These are phyloP conservation scores for Cicer yamashitae DNA, from an alignment of 306 rosid genomes.

Conservation along the genomic window DNA sequence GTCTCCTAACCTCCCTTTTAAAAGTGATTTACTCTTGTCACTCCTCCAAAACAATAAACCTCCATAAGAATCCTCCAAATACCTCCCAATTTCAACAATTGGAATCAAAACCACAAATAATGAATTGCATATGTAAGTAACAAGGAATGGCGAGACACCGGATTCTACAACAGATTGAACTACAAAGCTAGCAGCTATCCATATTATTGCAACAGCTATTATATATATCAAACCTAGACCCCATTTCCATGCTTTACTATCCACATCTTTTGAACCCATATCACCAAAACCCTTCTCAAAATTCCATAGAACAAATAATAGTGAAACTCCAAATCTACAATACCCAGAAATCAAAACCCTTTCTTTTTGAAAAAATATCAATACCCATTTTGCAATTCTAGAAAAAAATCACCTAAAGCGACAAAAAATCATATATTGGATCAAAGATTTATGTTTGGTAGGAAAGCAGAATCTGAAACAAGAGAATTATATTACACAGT, in stretches of 20 bases:
- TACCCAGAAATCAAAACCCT: conserved; percentile 32
- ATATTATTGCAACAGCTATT: conserved; percentile 81
- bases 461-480: background rate
- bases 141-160: conserved; percentile 89
- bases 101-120: conserved; percentile 89
- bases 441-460: background rate
- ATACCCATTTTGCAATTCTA: conserved; percentile 45
- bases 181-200: conserved; percentile 99
- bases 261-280: conserved; percentile 52
- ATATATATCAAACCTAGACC: conserved; percentile 75
- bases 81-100: conserved; percentile 75
- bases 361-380: conserved; percentile 8
- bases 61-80: conserved; percentile 69
- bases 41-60: conserved; percentile 67
- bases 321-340: conserved; percentile 40
- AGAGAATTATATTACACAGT: background rate
- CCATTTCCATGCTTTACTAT: conserved; percentile 78
- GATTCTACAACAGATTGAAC: conserved; percentile 96
- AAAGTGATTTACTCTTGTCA: conserved; percentile 39
- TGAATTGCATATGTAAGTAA: conserved; percentile 94
- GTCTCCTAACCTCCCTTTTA: conserved; percentile 51
- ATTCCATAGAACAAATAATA: conserved; percentile 25
- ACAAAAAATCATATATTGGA: conserved; percentile 1
- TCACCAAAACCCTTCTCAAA: conserved; percentile 26
- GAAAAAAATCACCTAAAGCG: conserved; percentile 43